These are phyloP conservation scores for Penicillium turbatum DNA, from an alignment of 495 filamentous ascomycete species.

Conservation along the genomic window DNA sequence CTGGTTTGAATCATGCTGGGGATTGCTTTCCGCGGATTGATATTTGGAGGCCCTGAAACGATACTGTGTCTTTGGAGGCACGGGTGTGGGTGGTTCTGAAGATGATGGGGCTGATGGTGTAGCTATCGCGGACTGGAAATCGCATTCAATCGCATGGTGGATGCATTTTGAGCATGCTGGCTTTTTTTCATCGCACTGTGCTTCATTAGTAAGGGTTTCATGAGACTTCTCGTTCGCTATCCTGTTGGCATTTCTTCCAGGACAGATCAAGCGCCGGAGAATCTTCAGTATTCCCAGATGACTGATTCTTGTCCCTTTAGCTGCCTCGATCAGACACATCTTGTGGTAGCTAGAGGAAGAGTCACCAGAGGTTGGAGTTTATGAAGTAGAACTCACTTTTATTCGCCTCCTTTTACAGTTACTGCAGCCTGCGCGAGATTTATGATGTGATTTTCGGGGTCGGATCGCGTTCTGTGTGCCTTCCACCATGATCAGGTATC, in stretches of 20 bases:
- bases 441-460: constrained; percentile 28
- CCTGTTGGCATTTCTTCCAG: not conserved
- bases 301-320: not conserved
- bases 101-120: constrained; percentile 7
- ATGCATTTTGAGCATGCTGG: constrained; percentile 31
- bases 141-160: constrained; percentile 28
- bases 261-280: constrained; percentile 1
- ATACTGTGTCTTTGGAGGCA: not conserved
- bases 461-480: constrained; percentile 1
- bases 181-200: constrained; percentile 37
- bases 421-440: constrained; percentile 32
- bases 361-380: not conserved
- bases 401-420: constrained; percentile 37
- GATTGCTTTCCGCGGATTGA: constrained; percentile 1
- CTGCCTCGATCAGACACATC: not conserved
- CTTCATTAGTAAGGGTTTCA: not conserved
- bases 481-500: not conserved
- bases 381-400: constrained; percentile 24
- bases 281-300: constrained; percentile 2
- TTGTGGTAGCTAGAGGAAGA: not conserved
- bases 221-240: not conserved
- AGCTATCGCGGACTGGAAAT: constrained; percentile 10
- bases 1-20: constrained; percentile 8
- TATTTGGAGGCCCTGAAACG: constrained; percentile 18
- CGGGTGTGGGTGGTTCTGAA: not conserved